phyloP scores from a whole-genome alignment of 257 asterid species.

The Coffea canephora region DNA sequence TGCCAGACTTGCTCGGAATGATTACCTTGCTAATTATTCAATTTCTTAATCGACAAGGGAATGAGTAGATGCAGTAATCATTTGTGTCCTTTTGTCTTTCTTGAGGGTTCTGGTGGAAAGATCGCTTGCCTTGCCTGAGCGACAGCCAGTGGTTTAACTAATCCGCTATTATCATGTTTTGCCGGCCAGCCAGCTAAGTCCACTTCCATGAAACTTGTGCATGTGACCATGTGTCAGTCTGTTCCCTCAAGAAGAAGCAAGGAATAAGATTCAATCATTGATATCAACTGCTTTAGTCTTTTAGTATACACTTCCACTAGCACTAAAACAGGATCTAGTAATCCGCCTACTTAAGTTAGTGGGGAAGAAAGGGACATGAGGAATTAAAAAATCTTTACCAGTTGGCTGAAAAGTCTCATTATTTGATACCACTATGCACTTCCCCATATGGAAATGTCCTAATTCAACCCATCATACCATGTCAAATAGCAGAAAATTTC shows the following conservation, averaged over 20 bases:
- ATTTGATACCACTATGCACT: not conserved
- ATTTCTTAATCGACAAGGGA: not conserved
- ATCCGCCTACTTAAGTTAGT: not conserved
- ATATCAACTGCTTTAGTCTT: constrained; percentile 17
- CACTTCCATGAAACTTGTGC: not conserved
- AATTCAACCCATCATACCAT: not conserved
- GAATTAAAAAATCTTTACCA: not conserved
- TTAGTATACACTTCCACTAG: not conserved
- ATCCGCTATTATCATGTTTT: not conserved
- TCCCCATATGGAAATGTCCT: not conserved
- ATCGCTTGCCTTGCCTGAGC: not conserved
- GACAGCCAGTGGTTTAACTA: not conserved
- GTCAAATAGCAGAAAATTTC: not conserved
- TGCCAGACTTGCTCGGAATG: not conserved
- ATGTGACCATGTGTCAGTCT: constrained; percentile 35
- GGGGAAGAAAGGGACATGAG: not conserved
- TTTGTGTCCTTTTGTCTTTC: not conserved
- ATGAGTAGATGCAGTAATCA: not conserved
- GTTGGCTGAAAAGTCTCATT: not conserved
- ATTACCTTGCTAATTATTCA: not conserved
- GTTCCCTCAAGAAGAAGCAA: constrained; percentile 44
- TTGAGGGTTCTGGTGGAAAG: not conserved
- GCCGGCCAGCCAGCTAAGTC: not conserved
- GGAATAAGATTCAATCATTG: constrained; percentile 41
- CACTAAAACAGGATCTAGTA: not conserved